Evolutionary conservation across 495 filamentous ascomycete species (phyloP).

Genomic region (Trichocladium antarcticum): DNA sequence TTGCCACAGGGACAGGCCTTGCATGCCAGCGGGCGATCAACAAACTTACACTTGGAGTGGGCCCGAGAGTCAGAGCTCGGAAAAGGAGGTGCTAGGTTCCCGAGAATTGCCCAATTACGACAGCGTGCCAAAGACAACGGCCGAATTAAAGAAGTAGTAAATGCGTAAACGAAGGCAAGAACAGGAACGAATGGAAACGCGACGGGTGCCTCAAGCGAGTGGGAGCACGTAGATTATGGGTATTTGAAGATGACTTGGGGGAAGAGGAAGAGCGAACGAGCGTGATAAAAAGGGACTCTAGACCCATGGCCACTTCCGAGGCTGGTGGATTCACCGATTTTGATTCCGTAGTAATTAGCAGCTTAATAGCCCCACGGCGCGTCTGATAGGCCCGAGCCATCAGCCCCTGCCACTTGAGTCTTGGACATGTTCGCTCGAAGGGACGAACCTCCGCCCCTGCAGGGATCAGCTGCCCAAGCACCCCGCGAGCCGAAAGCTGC

Average conservation of each 20-base stretch:
- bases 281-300: constrained; percentile 7
- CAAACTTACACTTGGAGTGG: constrained; percentile 1
- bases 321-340: constrained; percentile 5
- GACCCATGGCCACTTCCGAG: constrained; percentile 18
- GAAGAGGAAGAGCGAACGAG: constrained; percentile 11
- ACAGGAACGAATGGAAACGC: constrained; percentile 1
- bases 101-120: constrained; percentile 1
- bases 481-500: not conserved
- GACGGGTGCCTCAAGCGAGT: constrained; percentile 19
- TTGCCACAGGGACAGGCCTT: constrained; percentile 1
- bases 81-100: constrained; percentile 8
- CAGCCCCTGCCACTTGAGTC: not conserved
- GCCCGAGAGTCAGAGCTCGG: constrained; percentile 1
- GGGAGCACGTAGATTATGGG: constrained; percentile 17
- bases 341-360: not conserved
- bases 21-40: constrained; percentile 1
- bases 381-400: constrained; percentile 6
- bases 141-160: not conserved
- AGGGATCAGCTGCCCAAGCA: constrained; percentile 5
- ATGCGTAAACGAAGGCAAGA: constrained; percentile 16
- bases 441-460: constrained; percentile 3
- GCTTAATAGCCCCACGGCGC: constrained; percentile 1
- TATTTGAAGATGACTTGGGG: constrained; percentile 6
- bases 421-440: too few relatives aligned
- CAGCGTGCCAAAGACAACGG: not conserved